These are phyloP conservation scores for Colletotrichum noveboracense DNA, from an alignment of 2,329 filamentous ascomycete genomes.

Conservation along the genomic window DNA sequence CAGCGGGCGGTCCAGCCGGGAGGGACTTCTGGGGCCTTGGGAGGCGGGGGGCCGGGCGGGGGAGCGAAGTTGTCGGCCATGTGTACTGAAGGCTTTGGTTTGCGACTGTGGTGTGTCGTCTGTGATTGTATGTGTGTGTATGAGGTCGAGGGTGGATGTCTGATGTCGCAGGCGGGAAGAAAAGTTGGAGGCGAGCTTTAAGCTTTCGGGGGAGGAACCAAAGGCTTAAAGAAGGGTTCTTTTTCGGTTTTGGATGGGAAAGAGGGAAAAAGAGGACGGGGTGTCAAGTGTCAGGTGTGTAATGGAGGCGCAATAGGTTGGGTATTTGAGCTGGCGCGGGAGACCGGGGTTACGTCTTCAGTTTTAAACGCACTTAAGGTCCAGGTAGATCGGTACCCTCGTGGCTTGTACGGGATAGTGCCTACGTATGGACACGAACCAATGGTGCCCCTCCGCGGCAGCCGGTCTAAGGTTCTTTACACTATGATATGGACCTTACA, in stretches of 20 bases:
- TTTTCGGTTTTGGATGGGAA: background rate
- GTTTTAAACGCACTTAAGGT: background rate
- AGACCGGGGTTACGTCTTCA: conserved; percentile 13
- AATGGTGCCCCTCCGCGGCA: background rate
- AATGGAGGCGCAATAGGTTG: conserved; percentile 9
- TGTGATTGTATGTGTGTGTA: background rate
- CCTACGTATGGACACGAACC: background rate
- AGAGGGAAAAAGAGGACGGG: background rate
- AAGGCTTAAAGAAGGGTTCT: background rate
- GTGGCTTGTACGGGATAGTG: background rate
- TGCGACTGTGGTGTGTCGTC: background rate
- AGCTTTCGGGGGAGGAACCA: background rate
- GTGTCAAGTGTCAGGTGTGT: conserved; percentile 8
- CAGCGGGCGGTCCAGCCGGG: conserved; percentile 82
- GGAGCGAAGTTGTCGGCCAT: conserved; percentile 64
- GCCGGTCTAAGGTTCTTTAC: background rate
- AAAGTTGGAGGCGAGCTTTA: background rate
- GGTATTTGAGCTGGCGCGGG: conserved; percentile 1
- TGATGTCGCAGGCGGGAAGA: background rate
- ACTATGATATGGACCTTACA: background rate
- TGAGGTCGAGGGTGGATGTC: background rate
- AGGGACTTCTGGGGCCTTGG: conserved; percentile 66
- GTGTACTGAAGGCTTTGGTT: background rate
- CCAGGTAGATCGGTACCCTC: background rate
- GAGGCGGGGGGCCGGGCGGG: conserved; percentile 61